phyloP scores from a whole-genome alignment of 31 red algal genomes.

The Odonthalia washingtoniensis region DNA sequence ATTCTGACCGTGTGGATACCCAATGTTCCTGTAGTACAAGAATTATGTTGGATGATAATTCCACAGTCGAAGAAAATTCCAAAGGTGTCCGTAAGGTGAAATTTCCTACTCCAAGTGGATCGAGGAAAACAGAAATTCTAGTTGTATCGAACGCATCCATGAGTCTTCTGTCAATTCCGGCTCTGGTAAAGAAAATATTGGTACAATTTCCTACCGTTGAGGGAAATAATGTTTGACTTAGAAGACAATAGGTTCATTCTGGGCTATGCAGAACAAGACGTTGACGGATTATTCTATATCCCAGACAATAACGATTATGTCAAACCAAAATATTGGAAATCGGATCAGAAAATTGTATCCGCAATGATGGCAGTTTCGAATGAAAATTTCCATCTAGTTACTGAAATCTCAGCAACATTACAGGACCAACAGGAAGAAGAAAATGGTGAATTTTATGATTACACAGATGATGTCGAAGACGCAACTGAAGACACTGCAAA shows the following conservation, averaged over 20 bases:
- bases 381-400: neutral
- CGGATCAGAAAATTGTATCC: neutral
- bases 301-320: neutral
- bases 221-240: conserved; percentile 33
- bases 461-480: neutral
- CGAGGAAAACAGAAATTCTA: too few species aligned
- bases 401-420: neutral
- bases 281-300: conserved; percentile 46
- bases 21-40: too few species aligned
- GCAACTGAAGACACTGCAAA: neutral
- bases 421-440: neutral
- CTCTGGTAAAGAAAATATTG: too few species aligned
- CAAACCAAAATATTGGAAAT: neutral
- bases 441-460: neutral
- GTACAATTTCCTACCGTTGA: neutral
- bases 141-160: too few species aligned
- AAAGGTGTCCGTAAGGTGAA: too few species aligned
- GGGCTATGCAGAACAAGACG: neutral
- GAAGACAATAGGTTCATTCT: conserved; percentile 27
- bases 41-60: too few species aligned
- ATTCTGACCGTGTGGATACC: too few species aligned
- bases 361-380: conserved; percentile 19
- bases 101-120: too few species aligned
- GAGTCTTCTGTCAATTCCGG: too few species aligned
- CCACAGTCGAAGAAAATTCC: too few species aligned